Base-by-base conservation (phyloP, 768 basidiomycete genomes). In the Auricularia sp. region DNA sequence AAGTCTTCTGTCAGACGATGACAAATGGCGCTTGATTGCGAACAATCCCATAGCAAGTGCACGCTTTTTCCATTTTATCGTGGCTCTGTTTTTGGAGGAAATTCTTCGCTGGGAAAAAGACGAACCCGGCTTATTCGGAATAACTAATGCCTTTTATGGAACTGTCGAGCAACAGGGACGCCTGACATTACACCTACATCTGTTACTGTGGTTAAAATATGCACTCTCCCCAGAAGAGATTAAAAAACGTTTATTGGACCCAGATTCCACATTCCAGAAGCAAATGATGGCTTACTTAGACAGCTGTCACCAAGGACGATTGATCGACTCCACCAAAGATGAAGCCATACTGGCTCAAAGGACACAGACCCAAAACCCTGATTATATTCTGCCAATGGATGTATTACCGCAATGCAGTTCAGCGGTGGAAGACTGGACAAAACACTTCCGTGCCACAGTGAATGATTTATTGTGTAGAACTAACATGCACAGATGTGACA, bases 181-280 rank as follows among this genome's bases (percentile, higher is more conserved):
- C 34, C n/a, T 64, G 11, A 69, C 71, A 16, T 63, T 72, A 33
- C 70, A 70, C 66, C n/a, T 70, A 21, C 70, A 70, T 62, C 36
- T 69, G 56, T 61, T 70, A 2, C 2, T 70, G 3, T 70, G 67
- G 68, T 61, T 70, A n/a, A 63, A 63, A 16, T 18, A 62, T 18
- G 35, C 65, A 3, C 14, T 68, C 2, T 51, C 64, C 24, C 78
- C 76, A 3, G 72, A 78, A 61, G 70, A 78, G 56, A 77, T 78
- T 10, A 37, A 72, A 37, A 71, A 77, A 10, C 61, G 59, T 10
- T 3, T 80, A 0, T 59, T 73, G 35, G 65, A 69, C 33, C n/a
- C 56, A 2, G 69, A 71, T 35, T 67, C 67, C 3, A 64, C 67
- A 2, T 78, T 78, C 62, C 68, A 70, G 36, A 45, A 64, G 2